These are phyloP conservation scores for Platanthera guangdongensis DNA, from an alignment of 106 monocot genomes.

Conservation along the genomic window DNA sequence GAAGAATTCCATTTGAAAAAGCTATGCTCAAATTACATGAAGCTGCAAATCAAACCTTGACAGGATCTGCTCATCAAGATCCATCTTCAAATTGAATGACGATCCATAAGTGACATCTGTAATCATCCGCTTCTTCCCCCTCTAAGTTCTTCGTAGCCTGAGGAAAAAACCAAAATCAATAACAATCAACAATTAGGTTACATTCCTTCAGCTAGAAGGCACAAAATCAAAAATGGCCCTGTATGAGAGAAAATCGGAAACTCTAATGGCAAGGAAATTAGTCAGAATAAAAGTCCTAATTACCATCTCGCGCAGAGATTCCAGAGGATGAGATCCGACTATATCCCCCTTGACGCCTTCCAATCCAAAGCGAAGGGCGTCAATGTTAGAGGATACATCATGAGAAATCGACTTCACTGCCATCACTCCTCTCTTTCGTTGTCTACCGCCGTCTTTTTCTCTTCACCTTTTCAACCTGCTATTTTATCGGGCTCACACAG, in stretches of 20 bases:
- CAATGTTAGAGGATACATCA: slow-evolving; percentile 41
- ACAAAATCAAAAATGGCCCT: too few species aligned
- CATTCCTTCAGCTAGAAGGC: too few species aligned
- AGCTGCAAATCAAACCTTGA: slow-evolving; percentile 40
- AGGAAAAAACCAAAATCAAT: neutral
- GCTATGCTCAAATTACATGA: neutral
- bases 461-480: neutral
- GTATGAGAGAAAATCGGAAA: too few species aligned
- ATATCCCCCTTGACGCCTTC: slow-evolving; percentile 70
- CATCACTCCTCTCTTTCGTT: slow-evolving; percentile 1
- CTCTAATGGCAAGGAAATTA: neutral
- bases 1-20: neutral
- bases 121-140: slow-evolving; percentile 68
- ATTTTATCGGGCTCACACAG: neutral
- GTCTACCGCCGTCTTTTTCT: neutral
- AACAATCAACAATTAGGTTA: neutral
- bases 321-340: slow-evolving; percentile 67
- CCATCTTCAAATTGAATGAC: slow-evolving; percentile 65
- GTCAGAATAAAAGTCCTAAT: neutral
- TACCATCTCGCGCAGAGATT: slow-evolving; percentile 49
- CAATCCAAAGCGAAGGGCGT: slow-evolving; percentile 70
- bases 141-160: slow-evolving; percentile 44
- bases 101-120: slow-evolving; percentile 65
- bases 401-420: slow-evolving; percentile 43
- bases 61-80: slow-evolving; percentile 89